phyloP scores from a whole-genome alignment of 306 rosid species.

The Carpinus fangiana region DNA sequence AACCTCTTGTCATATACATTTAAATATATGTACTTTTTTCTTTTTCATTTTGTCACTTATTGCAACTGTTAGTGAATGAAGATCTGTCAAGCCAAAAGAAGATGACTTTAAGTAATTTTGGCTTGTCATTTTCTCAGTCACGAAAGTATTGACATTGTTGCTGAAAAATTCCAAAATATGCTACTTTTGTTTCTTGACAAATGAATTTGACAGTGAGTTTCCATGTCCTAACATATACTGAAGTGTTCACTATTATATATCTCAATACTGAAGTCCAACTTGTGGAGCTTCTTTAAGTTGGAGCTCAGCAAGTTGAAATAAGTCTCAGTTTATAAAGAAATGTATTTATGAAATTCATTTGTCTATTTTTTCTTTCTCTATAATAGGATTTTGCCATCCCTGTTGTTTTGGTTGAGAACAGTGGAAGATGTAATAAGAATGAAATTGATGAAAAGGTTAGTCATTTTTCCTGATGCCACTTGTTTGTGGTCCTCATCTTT shows the following conservation, averaged over 20 bases:
- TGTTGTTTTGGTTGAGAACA: conserved; percentile 89
- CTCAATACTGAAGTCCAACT: neutral
- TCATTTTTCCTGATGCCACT: conserved; percentile 21
- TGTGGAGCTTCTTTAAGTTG: neutral
- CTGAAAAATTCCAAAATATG: neutral
- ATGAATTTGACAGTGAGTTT: neutral
- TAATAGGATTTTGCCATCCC: conserved; percentile 63
- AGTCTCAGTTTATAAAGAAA: neutral
- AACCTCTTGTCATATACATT: neutral
- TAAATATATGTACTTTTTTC: neutral
- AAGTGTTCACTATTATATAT: neutral
- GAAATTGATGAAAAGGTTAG: conserved; percentile 84
- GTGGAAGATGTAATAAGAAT: conserved; percentile 89
- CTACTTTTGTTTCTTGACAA: neutral
- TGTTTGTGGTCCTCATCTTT: conserved; percentile 6
- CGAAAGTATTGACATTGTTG: neutral
- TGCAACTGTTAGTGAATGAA: neutral
- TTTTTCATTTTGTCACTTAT: neutral
- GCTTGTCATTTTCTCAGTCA: neutral
- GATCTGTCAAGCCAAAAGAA: neutral
- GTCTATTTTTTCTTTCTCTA: conserved; percentile 4
- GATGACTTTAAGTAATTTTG: neutral
- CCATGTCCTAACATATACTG: neutral
- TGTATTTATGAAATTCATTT: neutral
- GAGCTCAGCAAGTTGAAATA: conserved; percentile 5